Evolutionary conservation across 768 basidiomycete genomes (phyloP).

Genomic region (Cystofilobasidium ferigula): DNA sequence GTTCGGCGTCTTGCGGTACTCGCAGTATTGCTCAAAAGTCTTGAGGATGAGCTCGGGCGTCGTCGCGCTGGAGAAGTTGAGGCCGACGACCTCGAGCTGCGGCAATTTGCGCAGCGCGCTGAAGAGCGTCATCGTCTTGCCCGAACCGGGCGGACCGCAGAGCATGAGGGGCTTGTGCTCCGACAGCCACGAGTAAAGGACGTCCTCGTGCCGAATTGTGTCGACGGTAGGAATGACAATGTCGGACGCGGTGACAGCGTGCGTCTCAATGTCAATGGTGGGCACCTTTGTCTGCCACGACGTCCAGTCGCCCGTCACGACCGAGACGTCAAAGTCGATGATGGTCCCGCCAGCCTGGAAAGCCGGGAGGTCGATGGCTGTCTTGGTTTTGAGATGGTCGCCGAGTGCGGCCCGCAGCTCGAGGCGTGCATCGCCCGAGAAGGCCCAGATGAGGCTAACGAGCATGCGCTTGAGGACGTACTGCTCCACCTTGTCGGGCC

Average conservation of each 20-base stretch:
- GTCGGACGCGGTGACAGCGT: slow-evolving; percentile 88
- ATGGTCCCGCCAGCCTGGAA: slow-evolving; percentile 66
- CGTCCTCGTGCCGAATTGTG: slow-evolving; percentile 95
- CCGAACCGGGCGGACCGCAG: slow-evolving; percentile 98
- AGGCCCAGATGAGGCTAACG: slow-evolving; percentile 92
- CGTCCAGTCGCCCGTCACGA: slow-evolving; percentile 73
- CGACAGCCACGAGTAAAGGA: slow-evolving; percentile 94
- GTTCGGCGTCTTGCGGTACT: slow-evolving; percentile 95
- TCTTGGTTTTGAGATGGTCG: slow-evolving; percentile 68
- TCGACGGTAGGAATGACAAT: slow-evolving; percentile 97
- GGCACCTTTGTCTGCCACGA: slow-evolving; percentile 88
- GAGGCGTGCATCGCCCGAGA: slow-evolving; percentile 89
- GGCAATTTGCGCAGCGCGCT: slow-evolving; percentile 93
- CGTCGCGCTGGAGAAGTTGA: slow-evolving; percentile 98
- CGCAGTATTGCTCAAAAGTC: slow-evolving; percentile 99
- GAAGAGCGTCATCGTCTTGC: slow-evolving; percentile 99
- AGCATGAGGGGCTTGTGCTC: slow-evolving; percentile 98
- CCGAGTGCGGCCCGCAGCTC: slow-evolving; percentile 82
- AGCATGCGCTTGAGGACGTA: slow-evolving; percentile 83
- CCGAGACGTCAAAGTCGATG: slow-evolving; percentile 89
- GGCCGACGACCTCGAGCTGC: slow-evolving; percentile 96
- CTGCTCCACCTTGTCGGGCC: slow-evolving; percentile 71
- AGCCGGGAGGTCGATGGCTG: slow-evolving; percentile 78
- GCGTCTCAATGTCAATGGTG: slow-evolving; percentile 89
- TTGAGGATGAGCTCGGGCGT: slow-evolving; percentile 96